phyloP scores from a whole-genome alignment of 139 green algal genomes.

The Coccomyxa sp. region DNA sequence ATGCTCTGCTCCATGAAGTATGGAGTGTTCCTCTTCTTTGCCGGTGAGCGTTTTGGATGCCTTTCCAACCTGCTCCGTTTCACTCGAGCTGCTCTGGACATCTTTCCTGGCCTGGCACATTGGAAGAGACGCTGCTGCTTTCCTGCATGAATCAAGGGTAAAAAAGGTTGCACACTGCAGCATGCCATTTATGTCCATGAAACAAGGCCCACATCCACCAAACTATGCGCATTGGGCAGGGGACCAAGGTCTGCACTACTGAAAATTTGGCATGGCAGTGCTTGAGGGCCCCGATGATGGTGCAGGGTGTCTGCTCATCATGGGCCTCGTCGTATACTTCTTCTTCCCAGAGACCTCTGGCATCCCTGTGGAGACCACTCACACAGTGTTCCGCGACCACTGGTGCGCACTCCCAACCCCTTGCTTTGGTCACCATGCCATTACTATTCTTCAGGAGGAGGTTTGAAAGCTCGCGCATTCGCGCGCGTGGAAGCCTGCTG shows the following conservation, averaged over 20 bases:
- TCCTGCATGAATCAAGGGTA: not conserved
- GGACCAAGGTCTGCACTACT: not conserved
- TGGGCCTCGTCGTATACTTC: conserved; percentile 54
- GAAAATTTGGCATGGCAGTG: not conserved
- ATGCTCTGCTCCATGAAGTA: conserved; percentile 38
- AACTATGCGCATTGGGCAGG: not conserved
- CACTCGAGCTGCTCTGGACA: too few relatives aligned
- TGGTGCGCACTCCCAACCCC: conserved; percentile 14
- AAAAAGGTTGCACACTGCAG: not conserved
- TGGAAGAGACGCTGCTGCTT: not conserved
- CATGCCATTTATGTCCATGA: not conserved
- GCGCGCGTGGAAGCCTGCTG: too few relatives aligned
- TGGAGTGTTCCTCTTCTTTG: conserved; percentile 4
- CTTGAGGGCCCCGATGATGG: conserved; percentile 70
- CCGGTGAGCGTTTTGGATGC: not conserved
- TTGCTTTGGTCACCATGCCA: not conserved
- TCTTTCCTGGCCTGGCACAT: not conserved
- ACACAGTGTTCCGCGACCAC: conserved; percentile 33
- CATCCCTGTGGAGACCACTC: conserved; percentile 56
- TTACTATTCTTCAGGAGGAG: too few relatives aligned
- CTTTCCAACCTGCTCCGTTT: too few relatives aligned
- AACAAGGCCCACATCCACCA: not conserved
- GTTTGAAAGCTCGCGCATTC: too few relatives aligned
- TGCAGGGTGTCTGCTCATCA: conserved; percentile 46
- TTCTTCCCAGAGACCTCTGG: conserved; percentile 66